phyloP scores from a whole-genome alignment of 2,329 filamentous ascomycete genomes.

The Fusarium heterosporum region DNA sequence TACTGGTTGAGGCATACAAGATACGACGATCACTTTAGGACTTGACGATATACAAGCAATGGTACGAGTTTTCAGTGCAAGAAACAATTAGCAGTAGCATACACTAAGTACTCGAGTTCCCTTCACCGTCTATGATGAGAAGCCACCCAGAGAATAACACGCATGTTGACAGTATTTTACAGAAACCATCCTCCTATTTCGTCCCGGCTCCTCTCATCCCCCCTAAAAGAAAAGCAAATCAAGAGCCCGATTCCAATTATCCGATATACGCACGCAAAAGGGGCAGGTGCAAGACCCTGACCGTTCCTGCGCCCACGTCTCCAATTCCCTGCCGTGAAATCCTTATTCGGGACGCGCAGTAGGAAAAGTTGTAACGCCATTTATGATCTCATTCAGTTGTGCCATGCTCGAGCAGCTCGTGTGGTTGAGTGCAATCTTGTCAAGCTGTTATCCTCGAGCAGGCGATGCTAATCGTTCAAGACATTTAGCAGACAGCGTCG shows the following conservation, averaged over 20 bases:
- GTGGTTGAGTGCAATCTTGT: constrained; percentile 53
- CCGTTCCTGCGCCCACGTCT: constrained; percentile 42
- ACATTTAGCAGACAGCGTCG: constrained; percentile 65
- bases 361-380: constrained; percentile 43
- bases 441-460: constrained; percentile 47
- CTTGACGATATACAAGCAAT: neutral
- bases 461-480: constrained; percentile 10
- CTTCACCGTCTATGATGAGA: constrained; percentile 62
- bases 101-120: constrained; percentile 58
- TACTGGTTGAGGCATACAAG: neutral
- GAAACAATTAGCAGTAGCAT: constrained; percentile 53
- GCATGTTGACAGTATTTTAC: constrained; percentile 65
- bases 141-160: constrained; percentile 55
- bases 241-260: constrained; percentile 40
- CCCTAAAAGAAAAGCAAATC: constrained; percentile 36
- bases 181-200: constrained; percentile 50
- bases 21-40: too few relatives aligned
- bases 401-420: constrained; percentile 41
- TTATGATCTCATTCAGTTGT: constrained; percentile 41
- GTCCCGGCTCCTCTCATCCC: constrained; percentile 41
- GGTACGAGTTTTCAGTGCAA: neutral
- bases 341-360: constrained; percentile 22
- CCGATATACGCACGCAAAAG: constrained; percentile 40
- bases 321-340: constrained; percentile 32
- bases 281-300: constrained; percentile 36